A percentile compares a stretch with the other conserved stretches of the same genome.
Evolutionary conservation across 768 basidiomycete genomes (phyloP).

Genomic region (Flagelloscypha sp.): DNA sequence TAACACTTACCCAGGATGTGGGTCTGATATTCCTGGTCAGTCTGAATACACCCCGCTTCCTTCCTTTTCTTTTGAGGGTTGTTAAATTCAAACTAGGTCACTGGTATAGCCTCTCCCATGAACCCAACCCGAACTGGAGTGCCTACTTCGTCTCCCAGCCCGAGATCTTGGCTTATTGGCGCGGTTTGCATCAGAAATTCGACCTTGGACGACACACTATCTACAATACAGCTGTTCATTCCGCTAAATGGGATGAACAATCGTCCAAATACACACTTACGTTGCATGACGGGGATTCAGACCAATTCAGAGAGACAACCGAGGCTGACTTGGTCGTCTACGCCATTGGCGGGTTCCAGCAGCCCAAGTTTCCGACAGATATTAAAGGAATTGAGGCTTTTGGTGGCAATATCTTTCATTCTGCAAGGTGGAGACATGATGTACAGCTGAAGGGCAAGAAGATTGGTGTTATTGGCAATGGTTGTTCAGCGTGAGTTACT

Average conservation of each 20-base stretch:
- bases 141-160: constrained; percentile 36
- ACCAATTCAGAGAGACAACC: constrained; percentile 24
- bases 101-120: constrained; percentile 49
- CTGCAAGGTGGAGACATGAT: constrained; percentile 47
- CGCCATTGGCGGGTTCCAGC: constrained; percentile 44
- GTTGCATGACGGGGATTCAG: constrained; percentile 28
- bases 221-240: constrained; percentile 31
- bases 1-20: constrained; percentile 28
- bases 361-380: constrained; percentile 35
- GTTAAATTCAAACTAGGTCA: too few species aligned
- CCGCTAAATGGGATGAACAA: constrained; percentile 37
- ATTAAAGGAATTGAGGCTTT: constrained; percentile 37
- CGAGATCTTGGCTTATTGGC: constrained; percentile 45
- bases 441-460: constrained; percentile 42
- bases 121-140: constrained; percentile 47
- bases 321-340: constrained; percentile 40
- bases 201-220: constrained; percentile 31
- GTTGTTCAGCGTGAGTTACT: constrained; percentile 44
- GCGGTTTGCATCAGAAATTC: constrained; percentile 36
- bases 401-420: constrained; percentile 45
- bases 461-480: constrained; percentile 58
- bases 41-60: too few species aligned
- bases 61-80: too few species aligned
- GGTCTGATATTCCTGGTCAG: constrained; percentile 49
- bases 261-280: constrained; percentile 33